Conservation (phyloP, 345 rosid species). For the Pistacia integerrima region DNA sequence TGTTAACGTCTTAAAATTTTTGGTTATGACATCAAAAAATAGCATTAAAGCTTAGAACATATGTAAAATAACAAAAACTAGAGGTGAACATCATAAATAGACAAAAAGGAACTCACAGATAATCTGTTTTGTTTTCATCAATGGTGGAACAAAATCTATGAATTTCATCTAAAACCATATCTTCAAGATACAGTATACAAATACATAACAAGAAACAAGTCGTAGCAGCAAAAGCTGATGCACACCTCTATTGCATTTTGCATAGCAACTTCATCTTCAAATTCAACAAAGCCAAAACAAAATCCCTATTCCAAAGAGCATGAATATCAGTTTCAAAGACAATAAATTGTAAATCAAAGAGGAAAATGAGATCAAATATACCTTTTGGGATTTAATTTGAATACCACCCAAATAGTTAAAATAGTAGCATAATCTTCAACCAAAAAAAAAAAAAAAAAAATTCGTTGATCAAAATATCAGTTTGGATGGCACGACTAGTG, state of each 20-base stretch:
- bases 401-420: constrained; percentile 44
- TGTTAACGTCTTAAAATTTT: too few relatives aligned
- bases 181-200: background rate
- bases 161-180: background rate
- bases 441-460: too few relatives aligned
- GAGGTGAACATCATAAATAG: too few relatives aligned
- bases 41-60: too few relatives aligned
- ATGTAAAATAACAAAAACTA: too few relatives aligned
- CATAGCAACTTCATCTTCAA: constrained; percentile 74
- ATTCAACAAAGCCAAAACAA: constrained; percentile 96
- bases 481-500: too few relatives aligned
- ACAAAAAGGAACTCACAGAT: too few relatives aligned
- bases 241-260: constrained; percentile 92
- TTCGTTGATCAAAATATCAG: too few relatives aligned
- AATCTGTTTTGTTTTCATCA: too few relatives aligned
- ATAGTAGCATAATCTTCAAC: too few relatives aligned
- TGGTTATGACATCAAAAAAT: too few relatives aligned
- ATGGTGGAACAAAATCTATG: too few relatives aligned
- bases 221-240: background rate
- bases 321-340: constrained; percentile 10
- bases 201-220: background rate
- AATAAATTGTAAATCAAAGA: background rate
- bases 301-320: constrained; percentile 58
- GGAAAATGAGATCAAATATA: constrained; percentile 20
- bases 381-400: constrained; percentile 86